A percentile compares a stretch with the other conserved stretches of the same genome.
phyloP scores from a whole-genome alignment of 306 rosid genomes.

The Hippophae gyantsensis region DNA sequence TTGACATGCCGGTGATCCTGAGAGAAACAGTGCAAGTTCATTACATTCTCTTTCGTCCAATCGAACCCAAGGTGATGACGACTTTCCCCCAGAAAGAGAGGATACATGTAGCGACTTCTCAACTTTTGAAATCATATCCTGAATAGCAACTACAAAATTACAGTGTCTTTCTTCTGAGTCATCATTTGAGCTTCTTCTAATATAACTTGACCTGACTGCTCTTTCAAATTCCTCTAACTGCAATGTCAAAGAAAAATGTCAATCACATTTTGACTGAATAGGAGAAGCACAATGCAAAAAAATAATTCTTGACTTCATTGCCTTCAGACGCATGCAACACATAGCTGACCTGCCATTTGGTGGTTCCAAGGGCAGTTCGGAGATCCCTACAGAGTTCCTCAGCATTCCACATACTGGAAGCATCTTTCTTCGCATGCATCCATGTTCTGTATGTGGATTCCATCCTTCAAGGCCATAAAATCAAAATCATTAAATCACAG shows the following conservation, averaged over 20 bases:
- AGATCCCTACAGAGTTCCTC: constrained; percentile 73
- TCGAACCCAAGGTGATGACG: constrained; percentile 56
- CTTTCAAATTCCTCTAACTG: constrained; percentile 82
- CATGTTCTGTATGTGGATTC: constrained; percentile 81
- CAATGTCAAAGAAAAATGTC: constrained; percentile 26
- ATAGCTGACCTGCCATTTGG: constrained; percentile 87
- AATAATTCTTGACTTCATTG: not conserved
- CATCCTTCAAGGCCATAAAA: constrained; percentile 43
- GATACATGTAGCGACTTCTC: constrained; percentile 45
- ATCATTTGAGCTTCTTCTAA: constrained; percentile 31
- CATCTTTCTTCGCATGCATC: constrained; percentile 52
- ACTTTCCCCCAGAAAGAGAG: constrained; percentile 38
- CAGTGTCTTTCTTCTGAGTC: constrained; percentile 64
- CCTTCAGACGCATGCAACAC: too few relatives aligned
- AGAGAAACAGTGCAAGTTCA: constrained; percentile 79
- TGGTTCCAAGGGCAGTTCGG: constrained; percentile 75
- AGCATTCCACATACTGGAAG: constrained; percentile 45
- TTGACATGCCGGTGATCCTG: constrained; percentile 32
- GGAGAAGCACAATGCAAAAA: not conserved
- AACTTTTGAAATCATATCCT: constrained; percentile 42
- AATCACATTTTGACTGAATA: constrained; percentile 1
- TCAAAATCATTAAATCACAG: constrained; percentile 14
- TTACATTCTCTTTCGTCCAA: constrained; percentile 73
- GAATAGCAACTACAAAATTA: constrained; percentile 57
- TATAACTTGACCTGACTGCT: constrained; percentile 64